A percentile compares a stretch with the other conserved stretches of the same genome.
Evolutionary conservation across 495 filamentous ascomycete genomes (phyloP).

Genomic region (Monascus purpureus): DNA sequence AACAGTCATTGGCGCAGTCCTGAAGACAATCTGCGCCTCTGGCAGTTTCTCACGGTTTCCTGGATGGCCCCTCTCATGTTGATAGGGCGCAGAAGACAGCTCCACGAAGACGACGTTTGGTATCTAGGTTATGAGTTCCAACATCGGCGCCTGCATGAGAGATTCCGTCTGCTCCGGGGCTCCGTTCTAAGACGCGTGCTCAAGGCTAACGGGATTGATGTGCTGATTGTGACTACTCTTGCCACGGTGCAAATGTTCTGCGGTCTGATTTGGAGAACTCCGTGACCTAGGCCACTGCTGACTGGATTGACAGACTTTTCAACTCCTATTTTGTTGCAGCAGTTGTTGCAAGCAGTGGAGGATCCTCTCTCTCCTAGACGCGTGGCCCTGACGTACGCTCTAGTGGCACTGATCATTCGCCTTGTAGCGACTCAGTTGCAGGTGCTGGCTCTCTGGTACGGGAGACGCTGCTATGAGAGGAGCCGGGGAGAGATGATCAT

Average conservation of each 20-base stretch:
- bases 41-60: constrained; percentile 71
- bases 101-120: constrained; percentile 74
- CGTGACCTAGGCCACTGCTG: constrained; percentile 1
- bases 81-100: constrained; percentile 41
- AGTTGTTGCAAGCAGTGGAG: constrained; percentile 54
- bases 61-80: constrained; percentile 68
- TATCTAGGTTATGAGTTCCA: constrained; percentile 60
- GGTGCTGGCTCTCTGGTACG: constrained; percentile 61
- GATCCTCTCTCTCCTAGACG: constrained; percentile 30
- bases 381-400: constrained; percentile 51
- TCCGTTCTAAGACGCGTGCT: constrained; percentile 54
- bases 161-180: constrained; percentile 59
- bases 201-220: constrained; percentile 60
- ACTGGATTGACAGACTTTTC: constrained; percentile 33
- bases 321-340: constrained; percentile 54
- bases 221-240: constrained; percentile 49
- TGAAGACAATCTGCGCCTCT: constrained; percentile 66
- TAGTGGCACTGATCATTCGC: constrained; percentile 43
- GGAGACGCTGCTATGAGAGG: constrained; percentile 61
- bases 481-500: constrained; percentile 77
- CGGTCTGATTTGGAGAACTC: constrained; percentile 18
- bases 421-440: constrained; percentile 49
- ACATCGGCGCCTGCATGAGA: constrained; percentile 52
- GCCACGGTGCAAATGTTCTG: constrained; percentile 46
- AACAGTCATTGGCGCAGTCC: constrained; percentile 53